Percentiles rank a stretch among this genome's conserved stretches.
Evolutionary conservation across 2,329 filamentous ascomycete genomes (phyloP).

Genomic region (Alternaria ethzedia): DNA sequence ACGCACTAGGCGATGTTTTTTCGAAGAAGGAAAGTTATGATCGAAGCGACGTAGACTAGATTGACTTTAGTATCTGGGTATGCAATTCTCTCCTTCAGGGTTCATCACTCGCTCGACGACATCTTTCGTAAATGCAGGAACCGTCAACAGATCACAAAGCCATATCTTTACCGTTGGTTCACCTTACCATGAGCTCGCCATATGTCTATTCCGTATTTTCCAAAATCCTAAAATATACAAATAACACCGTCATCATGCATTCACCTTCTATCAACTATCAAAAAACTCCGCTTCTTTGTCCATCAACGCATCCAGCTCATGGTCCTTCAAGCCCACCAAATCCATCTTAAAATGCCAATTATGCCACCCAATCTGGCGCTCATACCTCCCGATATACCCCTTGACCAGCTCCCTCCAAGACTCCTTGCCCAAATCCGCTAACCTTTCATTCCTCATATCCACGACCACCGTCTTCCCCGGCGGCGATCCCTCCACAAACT

Average conservation of each 20-base stretch:
- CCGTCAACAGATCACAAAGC: background rate
- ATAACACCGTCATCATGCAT: background rate
- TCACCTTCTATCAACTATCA: slow-evolving; percentile 1
- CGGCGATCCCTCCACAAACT: slow-evolving; percentile 15
- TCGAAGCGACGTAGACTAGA: background rate
- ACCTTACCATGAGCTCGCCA: background rate
- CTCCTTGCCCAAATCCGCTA: slow-evolving; percentile 3
- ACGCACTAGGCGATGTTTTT: background rate
- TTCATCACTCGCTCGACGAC: background rate
- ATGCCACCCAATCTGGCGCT: slow-evolving; percentile 4
- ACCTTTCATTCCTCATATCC: background rate
- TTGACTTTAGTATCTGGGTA: background rate
- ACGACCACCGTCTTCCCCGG: slow-evolving; percentile 3
- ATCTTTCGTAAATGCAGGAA: background rate
- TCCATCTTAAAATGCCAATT: slow-evolving; percentile 19
- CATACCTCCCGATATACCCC: slow-evolving; percentile 20
- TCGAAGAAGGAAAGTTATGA: background rate
- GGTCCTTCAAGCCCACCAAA: slow-evolving; percentile 5
- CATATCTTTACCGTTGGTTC: background rate
- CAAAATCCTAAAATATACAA: background rate
- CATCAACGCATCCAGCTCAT: slow-evolving; percentile 21
- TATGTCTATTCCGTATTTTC: background rate
- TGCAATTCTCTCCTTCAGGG: background rate
- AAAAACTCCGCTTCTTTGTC: slow-evolving; percentile 22
- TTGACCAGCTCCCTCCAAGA: slow-evolving; percentile 26